A percentile compares a stretch with the other conserved stretches of the same genome.
Conservation (phyloP, 805 yeast genomes). For the Candida xyloterini region DNA sequence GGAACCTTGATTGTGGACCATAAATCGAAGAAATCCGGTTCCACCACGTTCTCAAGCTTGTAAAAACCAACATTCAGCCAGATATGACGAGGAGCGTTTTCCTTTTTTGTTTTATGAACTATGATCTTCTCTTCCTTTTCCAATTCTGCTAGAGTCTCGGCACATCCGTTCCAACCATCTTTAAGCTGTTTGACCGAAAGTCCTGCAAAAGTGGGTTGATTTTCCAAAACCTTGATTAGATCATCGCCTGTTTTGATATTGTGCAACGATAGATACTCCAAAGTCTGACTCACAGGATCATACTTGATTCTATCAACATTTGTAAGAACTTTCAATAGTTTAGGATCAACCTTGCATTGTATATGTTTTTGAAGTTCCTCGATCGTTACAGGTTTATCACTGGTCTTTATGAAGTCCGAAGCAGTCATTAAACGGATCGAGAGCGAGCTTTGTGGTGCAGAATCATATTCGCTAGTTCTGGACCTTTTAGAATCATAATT, state of each 20-base stretch:
- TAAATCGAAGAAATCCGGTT: conserved; percentile 74
- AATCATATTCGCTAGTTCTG: conserved; percentile 9
- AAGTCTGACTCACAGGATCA: conserved; percentile 57
- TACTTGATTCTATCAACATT: conserved; percentile 76
- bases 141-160: conserved; percentile 70
- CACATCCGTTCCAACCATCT: conserved; percentile 95
- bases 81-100: conserved; percentile 84
- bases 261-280: conserved; percentile 86
- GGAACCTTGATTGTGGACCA: conserved; percentile 85
- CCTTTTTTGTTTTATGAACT: conserved; percentile 88
- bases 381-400: conserved; percentile 68
- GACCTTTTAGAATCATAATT: conserved; percentile 19
- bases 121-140: conserved; percentile 76
- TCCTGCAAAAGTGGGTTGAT: conserved; percentile 86
- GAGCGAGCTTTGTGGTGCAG: conserved; percentile 32
- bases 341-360: conserved; percentile 55
- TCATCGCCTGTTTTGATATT: conserved; percentile 82
- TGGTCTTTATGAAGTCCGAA: conserved; percentile 77
- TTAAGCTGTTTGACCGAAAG: conserved; percentile 69
- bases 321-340: conserved; percentile 66
- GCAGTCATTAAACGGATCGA: conserved; percentile 89
- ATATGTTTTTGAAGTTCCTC: conserved; percentile 65
- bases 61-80: conserved; percentile 83
- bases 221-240: conserved; percentile 65
- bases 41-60: conserved; percentile 49